A percentile compares a stretch with the other conserved stretches of the same genome.
Evolutionary conservation across 2,329 filamentous ascomycete species (phyloP).

Genomic region (Cladosporium sp.): DNA sequence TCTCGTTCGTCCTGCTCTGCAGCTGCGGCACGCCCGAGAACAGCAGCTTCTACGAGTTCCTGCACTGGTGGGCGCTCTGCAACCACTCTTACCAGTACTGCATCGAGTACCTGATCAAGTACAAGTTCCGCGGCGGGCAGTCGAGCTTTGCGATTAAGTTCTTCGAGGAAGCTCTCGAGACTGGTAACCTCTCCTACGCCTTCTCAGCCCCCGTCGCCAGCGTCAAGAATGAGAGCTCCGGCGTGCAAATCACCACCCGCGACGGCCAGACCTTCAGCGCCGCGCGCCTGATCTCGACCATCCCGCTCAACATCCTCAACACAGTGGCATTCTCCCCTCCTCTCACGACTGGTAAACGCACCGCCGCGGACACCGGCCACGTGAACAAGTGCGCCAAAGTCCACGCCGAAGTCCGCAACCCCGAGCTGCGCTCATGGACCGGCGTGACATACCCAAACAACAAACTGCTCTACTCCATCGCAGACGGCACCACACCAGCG

Average conservation of each 20-base stretch:
- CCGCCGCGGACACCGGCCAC: constrained; percentile 33
- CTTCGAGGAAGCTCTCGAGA: background rate
- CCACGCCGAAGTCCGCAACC: constrained; percentile 23
- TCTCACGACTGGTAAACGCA: constrained; percentile 28
- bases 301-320: constrained; percentile 23
- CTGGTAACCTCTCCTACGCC: background rate
- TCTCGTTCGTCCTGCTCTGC: constrained; percentile 2
- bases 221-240: background rate
- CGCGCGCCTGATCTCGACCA: background rate
- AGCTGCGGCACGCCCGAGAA: background rate
- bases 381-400: constrained; percentile 36
- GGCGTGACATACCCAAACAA: background rate
- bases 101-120: background rate
- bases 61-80: background rate
- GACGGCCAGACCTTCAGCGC: background rate
- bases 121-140: constrained; percentile 7
- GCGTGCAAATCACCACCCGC: background rate
- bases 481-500: background rate
- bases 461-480: background rate
- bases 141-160: background rate
- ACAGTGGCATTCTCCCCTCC: constrained; percentile 36
- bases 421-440: background rate
- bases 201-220: constrained; percentile 2
- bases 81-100: background rate
- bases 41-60: background rate